phyloP scores from a whole-genome alignment of 2,329 filamentous ascomycete species.

The Tolypocladium inflatum region DNA sequence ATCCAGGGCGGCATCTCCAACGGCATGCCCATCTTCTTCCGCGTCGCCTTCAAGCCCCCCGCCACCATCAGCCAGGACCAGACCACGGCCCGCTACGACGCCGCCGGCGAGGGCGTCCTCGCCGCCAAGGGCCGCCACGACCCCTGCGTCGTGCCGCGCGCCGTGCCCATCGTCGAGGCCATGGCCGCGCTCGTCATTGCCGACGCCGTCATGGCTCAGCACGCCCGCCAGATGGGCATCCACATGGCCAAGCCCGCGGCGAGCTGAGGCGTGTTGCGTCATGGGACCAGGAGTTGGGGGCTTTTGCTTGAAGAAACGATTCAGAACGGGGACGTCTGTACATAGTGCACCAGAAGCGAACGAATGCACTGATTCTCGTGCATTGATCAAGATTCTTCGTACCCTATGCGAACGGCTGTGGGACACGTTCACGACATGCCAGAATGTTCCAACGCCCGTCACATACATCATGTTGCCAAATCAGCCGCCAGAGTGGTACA shows the following conservation, averaged over 20 bases:
- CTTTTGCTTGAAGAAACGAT: not conserved
- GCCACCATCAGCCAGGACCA: constrained; percentile 90
- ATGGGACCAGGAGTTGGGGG: not conserved
- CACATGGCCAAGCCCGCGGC: constrained; percentile 6
- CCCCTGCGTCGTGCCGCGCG: constrained; percentile 82
- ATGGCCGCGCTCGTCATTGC: constrained; percentile 87
- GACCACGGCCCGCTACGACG: constrained; percentile 71
- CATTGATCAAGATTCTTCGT: not conserved
- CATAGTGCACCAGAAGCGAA: not conserved
- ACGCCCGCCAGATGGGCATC: constrained; percentile 41
- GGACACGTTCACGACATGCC: too few species aligned
- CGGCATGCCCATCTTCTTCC: constrained; percentile 89
- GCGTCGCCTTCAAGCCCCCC: constrained; percentile 87
- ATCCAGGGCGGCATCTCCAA: constrained; percentile 95
- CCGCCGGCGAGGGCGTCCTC: constrained; percentile 59
- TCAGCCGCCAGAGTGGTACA: not conserved
- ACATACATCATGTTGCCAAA: not conserved
- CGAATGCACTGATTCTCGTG: not conserved
- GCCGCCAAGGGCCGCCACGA: constrained; percentile 93
- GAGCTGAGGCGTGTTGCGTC: not conserved
- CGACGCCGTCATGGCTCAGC: constrained; percentile 79
- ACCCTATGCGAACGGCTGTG: too few species aligned
- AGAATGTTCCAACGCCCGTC: not conserved
- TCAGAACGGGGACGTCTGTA: not conserved
- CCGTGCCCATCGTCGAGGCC: constrained; percentile 79